Evolutionary conservation across 2,329 filamentous ascomycete species (phyloP).

Genomic region (Xylaria polymorpha): DNA sequence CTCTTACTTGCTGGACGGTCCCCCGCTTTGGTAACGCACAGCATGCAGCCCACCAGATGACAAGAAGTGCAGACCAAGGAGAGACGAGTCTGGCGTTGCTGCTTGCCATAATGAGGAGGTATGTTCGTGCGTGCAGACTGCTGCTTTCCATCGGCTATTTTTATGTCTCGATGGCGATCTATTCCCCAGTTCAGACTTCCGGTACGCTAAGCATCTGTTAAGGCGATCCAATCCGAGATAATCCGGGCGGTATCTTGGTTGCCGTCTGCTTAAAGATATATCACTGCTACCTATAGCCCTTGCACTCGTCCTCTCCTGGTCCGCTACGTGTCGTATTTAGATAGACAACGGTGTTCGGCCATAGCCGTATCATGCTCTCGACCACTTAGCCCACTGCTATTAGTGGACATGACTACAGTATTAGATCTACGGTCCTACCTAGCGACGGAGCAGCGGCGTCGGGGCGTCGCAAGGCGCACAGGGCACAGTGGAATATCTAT

Average conservation of each 20-base stretch:
- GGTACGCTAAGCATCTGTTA: constrained; percentile 3
- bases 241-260: neutral
- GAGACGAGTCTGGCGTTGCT: constrained; percentile 6
- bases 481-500: neutral
- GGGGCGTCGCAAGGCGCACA: neutral
- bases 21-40: constrained; percentile 18
- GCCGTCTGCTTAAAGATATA: neutral
- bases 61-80: constrained; percentile 11
- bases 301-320: neutral
- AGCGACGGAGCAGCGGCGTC: constrained; percentile 9
- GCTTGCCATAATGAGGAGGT: constrained; percentile 27
- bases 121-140: constrained; percentile 17
- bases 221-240: neutral
- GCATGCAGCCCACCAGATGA: constrained; percentile 20
- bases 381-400: neutral
- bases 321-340: neutral
- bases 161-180: constrained; percentile 10
- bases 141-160: constrained; percentile 9
- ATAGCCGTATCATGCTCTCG: neutral
- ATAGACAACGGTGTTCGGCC: neutral
- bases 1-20: constrained; percentile 6
- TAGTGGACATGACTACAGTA: constrained; percentile 2
- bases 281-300: constrained; percentile 3
- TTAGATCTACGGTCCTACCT: constrained; percentile 7
- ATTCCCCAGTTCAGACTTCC: constrained; percentile 3